Evolutionary conservation across 208 protist genomes (phyloP).

Genomic region (Wallacemonas sp.): DNA sequence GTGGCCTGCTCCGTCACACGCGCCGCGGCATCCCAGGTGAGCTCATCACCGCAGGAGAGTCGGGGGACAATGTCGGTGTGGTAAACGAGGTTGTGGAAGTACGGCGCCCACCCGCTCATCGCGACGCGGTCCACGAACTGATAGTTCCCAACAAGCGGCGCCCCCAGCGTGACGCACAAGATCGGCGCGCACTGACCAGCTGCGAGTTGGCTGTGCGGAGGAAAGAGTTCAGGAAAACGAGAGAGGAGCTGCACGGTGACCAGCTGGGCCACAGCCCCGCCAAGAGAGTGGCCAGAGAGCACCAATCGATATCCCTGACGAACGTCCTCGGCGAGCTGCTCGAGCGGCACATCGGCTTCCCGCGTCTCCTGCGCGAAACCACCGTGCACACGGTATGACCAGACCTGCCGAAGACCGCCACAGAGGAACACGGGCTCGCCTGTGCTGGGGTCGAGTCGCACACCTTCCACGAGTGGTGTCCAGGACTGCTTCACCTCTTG

Average conservation of each 20-base stretch:
- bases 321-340: constrained; percentile 50
- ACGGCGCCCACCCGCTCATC: constrained; percentile 42
- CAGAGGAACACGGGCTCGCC: constrained; percentile 19
- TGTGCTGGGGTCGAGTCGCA: constrained; percentile 3
- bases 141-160: constrained; percentile 73
- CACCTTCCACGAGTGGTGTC: constrained; percentile 39
- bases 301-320: constrained; percentile 62
- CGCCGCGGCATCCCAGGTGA: constrained; percentile 38
- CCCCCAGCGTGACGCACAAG: constrained; percentile 70
- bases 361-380: constrained; percentile 69
- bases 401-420: constrained; percentile 47
- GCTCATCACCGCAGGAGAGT: constrained; percentile 56
- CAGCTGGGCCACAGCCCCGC: constrained; percentile 68
- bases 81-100: constrained; percentile 81
- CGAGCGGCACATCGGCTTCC: constrained; percentile 44
- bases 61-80: constrained; percentile 71
- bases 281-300: constrained; percentile 80
- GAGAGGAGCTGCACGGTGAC: constrained; percentile 52
- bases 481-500: constrained; percentile 33
- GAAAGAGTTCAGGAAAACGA: constrained; percentile 22
- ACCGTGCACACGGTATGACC: constrained; percentile 59
- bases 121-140: constrained; percentile 54
- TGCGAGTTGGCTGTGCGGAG: constrained; percentile 13
- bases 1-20: constrained; percentile 27
- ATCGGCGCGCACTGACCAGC: constrained; percentile 21